A percentile compares a stretch with the other conserved stretches of the same genome.
These are phyloP conservation scores for Handroanthus guayacan DNA, from an alignment of 257 asterid species.

Conservation along the genomic window DNA sequence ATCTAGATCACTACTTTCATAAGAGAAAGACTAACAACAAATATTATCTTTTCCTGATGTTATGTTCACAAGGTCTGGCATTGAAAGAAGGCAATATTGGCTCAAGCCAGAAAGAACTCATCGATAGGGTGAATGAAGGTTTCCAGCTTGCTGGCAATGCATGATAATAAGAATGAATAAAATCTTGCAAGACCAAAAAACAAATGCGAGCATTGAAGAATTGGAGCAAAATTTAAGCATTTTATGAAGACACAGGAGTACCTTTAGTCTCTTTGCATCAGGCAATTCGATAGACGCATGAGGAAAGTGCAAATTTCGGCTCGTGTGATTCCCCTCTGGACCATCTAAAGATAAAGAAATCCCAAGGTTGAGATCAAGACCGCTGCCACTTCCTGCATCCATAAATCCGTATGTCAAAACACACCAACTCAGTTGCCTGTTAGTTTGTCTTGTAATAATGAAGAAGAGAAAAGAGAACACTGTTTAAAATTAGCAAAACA, in stretches of 20 bases:
- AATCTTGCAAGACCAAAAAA: background rate
- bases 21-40: background rate
- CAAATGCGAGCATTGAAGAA: background rate
- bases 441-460: conserved; percentile 5
- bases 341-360: conserved; percentile 67
- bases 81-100: background rate
- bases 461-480: background rate
- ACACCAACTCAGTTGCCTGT: conserved; percentile 19
- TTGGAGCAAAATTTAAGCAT: background rate
- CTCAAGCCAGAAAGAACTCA: conserved; percentile 14
- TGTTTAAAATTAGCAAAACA: background rate
- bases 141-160: conserved; percentile 7
- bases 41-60: background rate
- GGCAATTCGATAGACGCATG: conserved; percentile 47
- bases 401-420: conserved; percentile 16
- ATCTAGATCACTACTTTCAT: conserved; percentile 11
- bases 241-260: conserved; percentile 35
- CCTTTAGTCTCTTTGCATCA: conserved; percentile 63
- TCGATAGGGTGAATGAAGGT: conserved; percentile 8
- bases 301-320: conserved; percentile 45
- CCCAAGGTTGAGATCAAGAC: conserved; percentile 91
- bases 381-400: conserved; percentile 60
- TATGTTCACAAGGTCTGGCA: background rate
- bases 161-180: background rate
- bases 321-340: conserved; percentile 38